Evolutionary conservation across 371 early-diverging fungal genomes (phyloP).

Genomic region (Syncephalastrum contaminatum): DNA sequence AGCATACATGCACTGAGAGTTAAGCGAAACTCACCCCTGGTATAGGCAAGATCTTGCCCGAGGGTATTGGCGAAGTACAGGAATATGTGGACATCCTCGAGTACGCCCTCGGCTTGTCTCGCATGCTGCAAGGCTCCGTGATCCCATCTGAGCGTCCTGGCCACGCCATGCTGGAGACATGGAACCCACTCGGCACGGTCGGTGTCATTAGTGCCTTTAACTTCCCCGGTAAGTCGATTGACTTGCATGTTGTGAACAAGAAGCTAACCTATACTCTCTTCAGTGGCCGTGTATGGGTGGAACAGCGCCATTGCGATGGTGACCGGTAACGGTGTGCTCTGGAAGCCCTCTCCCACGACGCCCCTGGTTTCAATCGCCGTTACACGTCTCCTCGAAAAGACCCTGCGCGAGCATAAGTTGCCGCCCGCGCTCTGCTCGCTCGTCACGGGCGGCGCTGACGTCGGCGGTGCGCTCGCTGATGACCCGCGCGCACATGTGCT

Average conservation of each 20-base stretch:
- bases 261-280: slow-evolving; percentile 6
- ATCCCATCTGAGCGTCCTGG: slow-evolving; percentile 94
- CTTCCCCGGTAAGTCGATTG: slow-evolving; percentile 60
- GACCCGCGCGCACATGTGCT: slow-evolving; percentile 79
- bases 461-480: slow-evolving; percentile 77
- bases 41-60: slow-evolving; percentile 78
- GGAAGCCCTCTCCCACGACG: slow-evolving; percentile 95
- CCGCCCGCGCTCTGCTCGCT: slow-evolving; percentile 90
- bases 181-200: slow-evolving; percentile 93
- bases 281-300: slow-evolving; percentile 85
- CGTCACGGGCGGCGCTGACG: slow-evolving; percentile 86
- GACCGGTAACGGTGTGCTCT: slow-evolving; percentile 92
- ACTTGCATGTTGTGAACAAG: background rate
- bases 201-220: slow-evolving; percentile 97
- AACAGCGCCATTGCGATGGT: slow-evolving; percentile 91
- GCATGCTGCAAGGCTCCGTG: slow-evolving; percentile 85
- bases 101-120: slow-evolving; percentile 88
- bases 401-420: slow-evolving; percentile 80
- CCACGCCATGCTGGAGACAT: slow-evolving; percentile 95
- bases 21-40: background rate
- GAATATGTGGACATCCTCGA: slow-evolving; percentile 96
- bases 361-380: slow-evolving; percentile 85
- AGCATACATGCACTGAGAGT: background rate
- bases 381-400: slow-evolving; percentile 85
- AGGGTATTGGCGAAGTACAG: slow-evolving; percentile 97